Base-by-base conservation (phyloP, 1,139 yeast species). In the Geotrichum histeridarum region DNA sequence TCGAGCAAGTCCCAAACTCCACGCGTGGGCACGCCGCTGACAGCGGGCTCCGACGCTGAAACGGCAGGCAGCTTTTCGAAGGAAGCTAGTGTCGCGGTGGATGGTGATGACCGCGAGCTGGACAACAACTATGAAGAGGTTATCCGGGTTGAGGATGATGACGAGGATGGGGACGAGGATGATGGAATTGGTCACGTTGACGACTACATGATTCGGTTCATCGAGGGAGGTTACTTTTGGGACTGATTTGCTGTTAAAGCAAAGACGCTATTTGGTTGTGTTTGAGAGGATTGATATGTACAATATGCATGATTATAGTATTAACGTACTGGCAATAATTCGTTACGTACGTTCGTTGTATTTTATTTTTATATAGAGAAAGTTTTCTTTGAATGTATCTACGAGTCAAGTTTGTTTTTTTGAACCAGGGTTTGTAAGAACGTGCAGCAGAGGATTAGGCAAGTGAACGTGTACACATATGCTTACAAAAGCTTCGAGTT, bases 151-250 rank as follows among this genome's bases (percentile, higher is more conserved):
- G 65, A 59, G 1, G 68, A 73, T 15, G 70, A 64, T 0, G 73
- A 69, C 1, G 73, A 69, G 2, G 75, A 72, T 12, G 85, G 79
- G 56, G 77, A 73, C 17, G 89, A 83, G 53, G 89, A 81, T 58
- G 93, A 84, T 53, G 95, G 82, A 39, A 79, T 87, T 53, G 95
- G 95, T 5, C 96, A 90, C 69, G 80, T 93, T 55, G 99, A 94
- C 68, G 98, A 94, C 76, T 94, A 91, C 71, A 94, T 94, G 99
- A 81, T 94, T 61, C 76, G 91, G 58, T 88, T 81, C 66, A 87
- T 94, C 57, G 94, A 95, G 57, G 84, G 84, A 57, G 96, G 96
- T 0, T 81, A 75, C 65, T 86, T 82, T 64, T 59, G 59, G 58
- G 60, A 57, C 47, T 37, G 36, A 46, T 22, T n/a, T 22, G 27